Evolutionary conservation across 2,329 filamentous ascomycete genomes (phyloP).

Genomic region (Zalaria sp.): DNA sequence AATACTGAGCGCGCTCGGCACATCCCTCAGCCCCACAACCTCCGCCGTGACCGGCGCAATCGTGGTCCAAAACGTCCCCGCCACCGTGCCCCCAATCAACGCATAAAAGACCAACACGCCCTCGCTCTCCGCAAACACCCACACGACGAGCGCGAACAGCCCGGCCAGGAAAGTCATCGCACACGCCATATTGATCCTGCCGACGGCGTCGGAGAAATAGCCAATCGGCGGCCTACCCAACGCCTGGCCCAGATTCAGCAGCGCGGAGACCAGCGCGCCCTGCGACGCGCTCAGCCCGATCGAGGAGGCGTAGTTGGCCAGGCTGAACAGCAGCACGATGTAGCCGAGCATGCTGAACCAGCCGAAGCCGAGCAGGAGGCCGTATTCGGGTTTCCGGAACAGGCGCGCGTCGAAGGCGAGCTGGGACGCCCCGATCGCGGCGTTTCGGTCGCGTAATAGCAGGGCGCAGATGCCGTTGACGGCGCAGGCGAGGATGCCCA

Average conservation of each 20-base stretch:
- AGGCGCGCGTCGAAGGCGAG: conserved; percentile 50
- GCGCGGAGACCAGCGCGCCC: conserved; percentile 56
- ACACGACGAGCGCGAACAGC: conserved; percentile 54
- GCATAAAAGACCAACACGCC: conserved; percentile 59
- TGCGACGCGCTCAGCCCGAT: conserved; percentile 54
- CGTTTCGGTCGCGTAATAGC: conserved; percentile 58
- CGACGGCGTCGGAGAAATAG: conserved; percentile 54
- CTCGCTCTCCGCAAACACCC: conserved; percentile 56
- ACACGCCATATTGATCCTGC: conserved; percentile 59
- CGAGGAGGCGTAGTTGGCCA: conserved; percentile 57
- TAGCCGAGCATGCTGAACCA: conserved; percentile 62
- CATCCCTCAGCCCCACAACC: conserved; percentile 53
- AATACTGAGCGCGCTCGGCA: conserved; percentile 56
- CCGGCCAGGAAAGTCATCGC: conserved; percentile 50
- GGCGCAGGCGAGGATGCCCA: conserved; percentile 48
- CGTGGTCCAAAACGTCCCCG: conserved; percentile 53
- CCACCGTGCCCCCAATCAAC: conserved; percentile 50
- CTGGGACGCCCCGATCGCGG: conserved; percentile 52
- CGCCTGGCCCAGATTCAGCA: conserved; percentile 54
- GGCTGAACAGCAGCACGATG: conserved; percentile 60
- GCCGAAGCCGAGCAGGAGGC: conserved; percentile 52
- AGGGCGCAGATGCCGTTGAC: conserved; percentile 51
- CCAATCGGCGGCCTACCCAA: conserved; percentile 60
- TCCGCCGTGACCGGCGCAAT: conserved; percentile 58
- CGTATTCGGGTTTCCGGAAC: conserved; percentile 47